Evolutionary conservation across 495 filamentous ascomycete genomes (phyloP).

Genomic region (Aspergillus panamensis): DNA sequence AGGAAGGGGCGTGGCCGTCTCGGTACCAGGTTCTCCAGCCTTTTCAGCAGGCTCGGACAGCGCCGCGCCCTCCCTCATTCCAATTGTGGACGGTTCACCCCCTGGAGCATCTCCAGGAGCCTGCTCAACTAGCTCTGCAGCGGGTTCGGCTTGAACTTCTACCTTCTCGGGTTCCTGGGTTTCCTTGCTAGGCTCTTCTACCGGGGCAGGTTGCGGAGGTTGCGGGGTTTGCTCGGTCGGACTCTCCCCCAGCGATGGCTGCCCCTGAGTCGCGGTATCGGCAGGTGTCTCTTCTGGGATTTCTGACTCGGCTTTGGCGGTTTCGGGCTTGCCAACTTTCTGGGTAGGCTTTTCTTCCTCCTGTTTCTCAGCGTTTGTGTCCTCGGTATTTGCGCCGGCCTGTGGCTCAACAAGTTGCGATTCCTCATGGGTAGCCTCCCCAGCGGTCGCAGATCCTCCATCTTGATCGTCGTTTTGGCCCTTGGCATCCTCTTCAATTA

Average conservation of each 20-base stretch:
- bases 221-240: neutral
- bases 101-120: constrained; percentile 18
- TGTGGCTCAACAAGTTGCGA: constrained; percentile 18
- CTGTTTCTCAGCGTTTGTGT: neutral
- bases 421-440: constrained; percentile 15
- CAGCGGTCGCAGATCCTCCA: constrained; percentile 17
- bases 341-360: neutral
- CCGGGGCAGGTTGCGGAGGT: neutral
- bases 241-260: neutral
- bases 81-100: constrained; percentile 10
- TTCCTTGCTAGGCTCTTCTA: neutral
- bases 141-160: constrained; percentile 11
- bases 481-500: constrained; percentile 44
- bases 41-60: constrained; percentile 20
- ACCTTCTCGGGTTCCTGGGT: neutral
- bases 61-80: constrained; percentile 8
- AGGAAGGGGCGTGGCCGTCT: constrained; percentile 34
- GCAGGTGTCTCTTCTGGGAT: constrained; percentile 3
- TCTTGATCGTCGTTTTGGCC: constrained; percentile 16
- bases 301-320: constrained; percentile 5
- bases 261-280: neutral
- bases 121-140: constrained; percentile 27
- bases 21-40: constrained; percentile 21
- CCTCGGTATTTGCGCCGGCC: constrained; percentile 3
- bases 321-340: neutral